Conservation (phyloP, 1,284 basidiomycete species). For the Boletellus deceptivus region DNA sequence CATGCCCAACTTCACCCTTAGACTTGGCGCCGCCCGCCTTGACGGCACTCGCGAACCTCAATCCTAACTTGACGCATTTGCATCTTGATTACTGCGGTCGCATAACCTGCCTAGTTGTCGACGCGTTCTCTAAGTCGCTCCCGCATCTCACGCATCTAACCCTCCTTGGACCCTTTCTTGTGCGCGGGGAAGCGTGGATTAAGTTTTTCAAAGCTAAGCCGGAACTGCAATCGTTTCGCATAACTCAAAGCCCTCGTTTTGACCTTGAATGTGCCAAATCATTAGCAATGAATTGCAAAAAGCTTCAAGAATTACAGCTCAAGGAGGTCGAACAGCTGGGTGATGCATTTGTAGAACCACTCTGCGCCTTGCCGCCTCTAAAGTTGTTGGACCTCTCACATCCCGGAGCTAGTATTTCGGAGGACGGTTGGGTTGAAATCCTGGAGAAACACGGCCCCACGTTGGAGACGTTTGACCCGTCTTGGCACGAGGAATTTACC, state of each 20-base stretch:
- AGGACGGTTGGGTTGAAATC: conserved; percentile 58
- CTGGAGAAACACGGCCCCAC: conserved; percentile 44
- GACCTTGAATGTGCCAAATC: conserved; percentile 67
- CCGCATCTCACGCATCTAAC: conserved; percentile 70
- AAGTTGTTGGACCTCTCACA: conserved; percentile 61
- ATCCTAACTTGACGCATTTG: conserved; percentile 75
- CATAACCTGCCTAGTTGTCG: conserved; percentile 69
- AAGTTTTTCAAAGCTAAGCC: conserved; percentile 68
- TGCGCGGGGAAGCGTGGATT: conserved; percentile 75
- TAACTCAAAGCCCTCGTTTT: conserved; percentile 88
- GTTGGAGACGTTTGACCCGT: conserved; percentile 59
- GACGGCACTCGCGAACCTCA: conserved; percentile 69
- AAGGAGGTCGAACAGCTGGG: conserved; percentile 76
- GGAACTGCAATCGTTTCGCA: conserved; percentile 68
- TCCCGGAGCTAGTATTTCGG: conserved; percentile 51
- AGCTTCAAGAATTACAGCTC: conserved; percentile 70
- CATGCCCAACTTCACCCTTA: conserved; percentile 31
- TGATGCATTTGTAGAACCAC: conserved; percentile 58
- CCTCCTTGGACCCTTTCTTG: conserved; percentile 88
- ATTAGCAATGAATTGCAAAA: conserved; percentile 62
- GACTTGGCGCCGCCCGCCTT: conserved; percentile 70
- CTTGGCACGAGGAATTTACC: conserved; percentile 57
- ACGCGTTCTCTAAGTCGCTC: conserved; percentile 63
- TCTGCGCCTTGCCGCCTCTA: conserved; percentile 50
- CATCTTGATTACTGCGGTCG: conserved; percentile 88